Percentiles rank a stretch among this genome's conserved stretches.
phyloP scores from a whole-genome alignment of 768 basidiomycete species.

The Coprinopsis cinerea region DNA sequence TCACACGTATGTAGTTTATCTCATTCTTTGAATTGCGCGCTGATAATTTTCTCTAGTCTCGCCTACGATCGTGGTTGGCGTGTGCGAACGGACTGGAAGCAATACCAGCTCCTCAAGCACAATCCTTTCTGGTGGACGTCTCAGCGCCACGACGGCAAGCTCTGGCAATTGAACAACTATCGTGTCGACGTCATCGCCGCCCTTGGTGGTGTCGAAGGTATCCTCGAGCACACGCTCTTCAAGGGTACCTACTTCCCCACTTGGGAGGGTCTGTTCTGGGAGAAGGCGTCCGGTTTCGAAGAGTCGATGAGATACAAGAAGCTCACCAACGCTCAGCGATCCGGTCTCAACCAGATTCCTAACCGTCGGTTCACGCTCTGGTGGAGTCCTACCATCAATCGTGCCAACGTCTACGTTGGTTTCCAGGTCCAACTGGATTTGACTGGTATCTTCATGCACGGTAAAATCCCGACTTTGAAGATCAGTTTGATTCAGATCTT shows the following conservation, averaged over 20 bases:
- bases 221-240: slow-evolving; percentile 94
- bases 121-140: slow-evolving; percentile 99
- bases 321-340: slow-evolving; percentile 96
- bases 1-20: slow-evolving; percentile 57
- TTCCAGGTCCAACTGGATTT: slow-evolving; percentile 99
- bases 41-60: slow-evolving; percentile 38
- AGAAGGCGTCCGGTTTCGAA: slow-evolving; percentile 96
- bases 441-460: slow-evolving; percentile 97
- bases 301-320: slow-evolving; percentile 96
- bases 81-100: slow-evolving; percentile 96
- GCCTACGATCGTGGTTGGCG: slow-evolving; percentile 99
- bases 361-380: slow-evolving; percentile 99
- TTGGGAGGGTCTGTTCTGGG: slow-evolving; percentile 99
- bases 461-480: slow-evolving; percentile 96
- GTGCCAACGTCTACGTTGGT: slow-evolving; percentile 99
- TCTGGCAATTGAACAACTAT: slow-evolving; percentile 98
- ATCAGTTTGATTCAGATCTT: slow-evolving; percentile 99
- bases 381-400: slow-evolving; percentile 99
- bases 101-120: slow-evolving; percentile 89
- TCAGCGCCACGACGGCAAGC: slow-evolving; percentile 91
- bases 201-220: slow-evolving; percentile 92
- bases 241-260: slow-evolving; percentile 98
- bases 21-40: slow-evolving; percentile 1
- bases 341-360: slow-evolving; percentile 95
- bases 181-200: slow-evolving; percentile 99